Conservation (phyloP, 2,329 filamentous ascomycete genomes). For the Dryadomyces quercus-mongolicae region DNA sequence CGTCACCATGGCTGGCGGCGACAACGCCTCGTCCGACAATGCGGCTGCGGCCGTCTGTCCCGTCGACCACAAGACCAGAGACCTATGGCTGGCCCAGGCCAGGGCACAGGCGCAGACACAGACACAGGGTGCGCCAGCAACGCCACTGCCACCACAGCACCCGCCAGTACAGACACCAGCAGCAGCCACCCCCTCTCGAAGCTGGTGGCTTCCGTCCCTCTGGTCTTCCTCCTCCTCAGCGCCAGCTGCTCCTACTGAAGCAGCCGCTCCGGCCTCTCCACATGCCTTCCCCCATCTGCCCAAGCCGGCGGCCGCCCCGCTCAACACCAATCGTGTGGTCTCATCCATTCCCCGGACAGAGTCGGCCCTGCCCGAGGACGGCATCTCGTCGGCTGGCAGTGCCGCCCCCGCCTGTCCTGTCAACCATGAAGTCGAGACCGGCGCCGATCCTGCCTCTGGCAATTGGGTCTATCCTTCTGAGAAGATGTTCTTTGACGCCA, state of each 20-base stretch:
- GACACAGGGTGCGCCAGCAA: conserved; percentile 7
- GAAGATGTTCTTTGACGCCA: conserved; percentile 95
- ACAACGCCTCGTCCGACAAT: neutral
- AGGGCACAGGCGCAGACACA: conserved; percentile 34
- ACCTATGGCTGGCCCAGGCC: conserved; percentile 71
- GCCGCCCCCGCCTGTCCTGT: conserved; percentile 23
- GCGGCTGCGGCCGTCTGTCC: conserved; percentile 44
- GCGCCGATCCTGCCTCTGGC: conserved; percentile 54
- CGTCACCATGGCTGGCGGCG: neutral
- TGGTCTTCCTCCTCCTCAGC: conserved; percentile 2
- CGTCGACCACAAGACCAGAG: conserved; percentile 80
- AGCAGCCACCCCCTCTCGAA: neutral
- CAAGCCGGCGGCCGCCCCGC: conserved; percentile 14
- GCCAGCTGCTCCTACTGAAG: neutral
- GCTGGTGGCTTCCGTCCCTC: conserved; percentile 1
- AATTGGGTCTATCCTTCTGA: conserved; percentile 98
- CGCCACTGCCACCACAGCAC: neutral
- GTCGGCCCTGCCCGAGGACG: conserved; percentile 10
- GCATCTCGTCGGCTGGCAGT: neutral
- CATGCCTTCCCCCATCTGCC: conserved; percentile 29
- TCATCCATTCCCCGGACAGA: conserved; percentile 60
- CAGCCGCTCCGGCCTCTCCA: conserved; percentile 27
- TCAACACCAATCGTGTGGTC: conserved; percentile 59
- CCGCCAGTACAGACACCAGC: conserved; percentile 6
- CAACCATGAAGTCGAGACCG: conserved; percentile 70